phyloP scores from a whole-genome alignment of 2,329 filamentous ascomycete genomes.

The Fusarium drepaniforme region DNA sequence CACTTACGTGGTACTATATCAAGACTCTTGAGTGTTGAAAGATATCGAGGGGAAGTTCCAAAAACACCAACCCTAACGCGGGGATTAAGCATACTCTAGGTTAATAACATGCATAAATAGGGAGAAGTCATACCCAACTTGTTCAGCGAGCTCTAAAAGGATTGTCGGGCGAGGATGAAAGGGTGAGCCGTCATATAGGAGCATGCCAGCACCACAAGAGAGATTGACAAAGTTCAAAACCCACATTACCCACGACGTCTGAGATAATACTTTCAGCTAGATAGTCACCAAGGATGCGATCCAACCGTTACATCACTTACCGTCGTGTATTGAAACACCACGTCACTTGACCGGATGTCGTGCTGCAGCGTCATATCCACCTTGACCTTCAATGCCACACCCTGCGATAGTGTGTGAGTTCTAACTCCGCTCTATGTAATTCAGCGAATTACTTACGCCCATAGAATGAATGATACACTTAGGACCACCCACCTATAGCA shows the following conservation, averaged over 20 bases:
- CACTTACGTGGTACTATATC: no score
- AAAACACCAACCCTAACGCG: no score
- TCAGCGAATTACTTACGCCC: background rate
- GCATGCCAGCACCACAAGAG: constrained; percentile 2
- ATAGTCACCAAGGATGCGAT: background rate
- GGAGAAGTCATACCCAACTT: constrained; percentile 8
- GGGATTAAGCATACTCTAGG: no score
- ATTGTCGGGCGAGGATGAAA: constrained; percentile 16
- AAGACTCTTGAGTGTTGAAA: no score
- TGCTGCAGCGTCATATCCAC: constrained; percentile 18
- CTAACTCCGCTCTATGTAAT: no score
- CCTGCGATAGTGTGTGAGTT: background rate
- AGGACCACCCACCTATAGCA: background rate
- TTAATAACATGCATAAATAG: no score
- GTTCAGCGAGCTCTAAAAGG: constrained; percentile 3
- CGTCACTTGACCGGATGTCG: constrained; percentile 3
- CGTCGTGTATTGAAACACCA: constrained; percentile 21
- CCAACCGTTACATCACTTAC: background rate
- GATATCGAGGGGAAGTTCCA: no score
- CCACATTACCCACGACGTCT: constrained; percentile 27
- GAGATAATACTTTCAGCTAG: background rate
- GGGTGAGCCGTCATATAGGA: constrained; percentile 20
- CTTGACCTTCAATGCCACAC: constrained; percentile 22
- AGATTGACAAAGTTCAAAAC: constrained; percentile 18
- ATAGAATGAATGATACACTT: constrained; percentile 23